Conservation (phyloP, 139 green algal genomes). For the Chlamydomonas sp. region DNA sequence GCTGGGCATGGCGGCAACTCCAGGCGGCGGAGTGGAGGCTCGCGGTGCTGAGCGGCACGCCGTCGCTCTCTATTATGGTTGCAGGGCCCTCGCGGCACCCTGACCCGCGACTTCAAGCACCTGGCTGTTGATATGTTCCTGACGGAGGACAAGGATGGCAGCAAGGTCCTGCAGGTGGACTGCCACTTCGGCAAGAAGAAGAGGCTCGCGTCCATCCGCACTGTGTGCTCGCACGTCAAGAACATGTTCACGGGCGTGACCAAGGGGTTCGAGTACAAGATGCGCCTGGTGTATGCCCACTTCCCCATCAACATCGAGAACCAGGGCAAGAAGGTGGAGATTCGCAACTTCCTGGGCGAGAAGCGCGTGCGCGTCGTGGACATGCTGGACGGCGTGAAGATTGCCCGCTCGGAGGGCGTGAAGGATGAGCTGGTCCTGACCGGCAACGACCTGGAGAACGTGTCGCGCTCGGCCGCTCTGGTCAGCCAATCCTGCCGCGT, state of each 20-base stretch:
- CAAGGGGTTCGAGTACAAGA: conserved; percentile 92
- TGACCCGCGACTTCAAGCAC: conserved; percentile 90
- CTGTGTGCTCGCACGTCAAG: conserved; percentile 87
- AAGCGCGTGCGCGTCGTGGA: conserved; percentile 95
- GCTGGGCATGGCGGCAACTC: conserved; percentile 20
- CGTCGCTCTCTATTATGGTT: background rate
- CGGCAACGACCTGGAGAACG: conserved; percentile 97
- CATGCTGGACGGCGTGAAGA: conserved; percentile 92
- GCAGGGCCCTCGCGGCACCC: conserved; percentile 80
- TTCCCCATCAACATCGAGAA: conserved; percentile 99
- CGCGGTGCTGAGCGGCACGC: background rate
- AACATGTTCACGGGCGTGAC: conserved; percentile 91
- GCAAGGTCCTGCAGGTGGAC: conserved; percentile 84
- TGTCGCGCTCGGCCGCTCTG: conserved; percentile 86
- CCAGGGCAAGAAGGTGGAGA: conserved; percentile 83
- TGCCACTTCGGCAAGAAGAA: conserved; percentile 94
- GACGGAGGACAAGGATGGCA: conserved; percentile 71
- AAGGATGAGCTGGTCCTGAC: conserved; percentile 98
- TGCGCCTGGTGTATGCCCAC: conserved; percentile 99
- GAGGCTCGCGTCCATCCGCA: conserved; percentile 92
- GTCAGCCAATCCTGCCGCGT: conserved; percentile 90
- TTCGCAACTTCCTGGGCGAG: conserved; percentile 99
- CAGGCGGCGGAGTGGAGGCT: background rate
- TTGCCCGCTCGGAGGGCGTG: conserved; percentile 80
- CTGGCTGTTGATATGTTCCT: conserved; percentile 91